These are phyloP conservation scores for Agaricales sp. DNA, from an alignment of 1,284 basidiomycete genomes.

Conservation along the genomic window DNA sequence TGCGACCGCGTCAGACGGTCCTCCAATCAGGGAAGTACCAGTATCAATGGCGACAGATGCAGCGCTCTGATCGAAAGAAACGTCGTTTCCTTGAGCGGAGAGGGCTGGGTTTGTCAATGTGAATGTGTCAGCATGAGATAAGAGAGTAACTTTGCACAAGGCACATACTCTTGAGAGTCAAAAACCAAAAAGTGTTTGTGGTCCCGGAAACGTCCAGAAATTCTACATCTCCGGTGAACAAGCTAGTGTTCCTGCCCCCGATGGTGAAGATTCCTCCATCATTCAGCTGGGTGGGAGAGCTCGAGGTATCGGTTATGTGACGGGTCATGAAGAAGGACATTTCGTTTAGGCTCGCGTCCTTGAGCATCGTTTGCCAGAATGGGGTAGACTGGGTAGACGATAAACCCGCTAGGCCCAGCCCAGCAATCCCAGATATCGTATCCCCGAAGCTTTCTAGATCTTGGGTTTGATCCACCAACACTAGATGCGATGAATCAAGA, in stretches of 20 bases:
- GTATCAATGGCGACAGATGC: conserved; percentile 45
- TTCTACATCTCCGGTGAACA: conserved; percentile 35
- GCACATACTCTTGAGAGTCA: conserved; percentile 13
- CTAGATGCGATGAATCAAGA: neutral
- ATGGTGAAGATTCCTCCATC: conserved; percentile 44
- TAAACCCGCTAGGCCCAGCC: conserved; percentile 36
- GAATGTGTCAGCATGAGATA: no score
- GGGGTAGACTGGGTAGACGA: conserved; percentile 33
- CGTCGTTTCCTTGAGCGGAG: no score
- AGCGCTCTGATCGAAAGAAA: no score
- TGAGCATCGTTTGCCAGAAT: conserved; percentile 42
- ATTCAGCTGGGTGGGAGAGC: conserved; percentile 17
- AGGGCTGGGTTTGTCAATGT: no score
- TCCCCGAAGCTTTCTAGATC: neutral
- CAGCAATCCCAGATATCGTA: conserved; percentile 35
- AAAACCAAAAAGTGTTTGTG: conserved; percentile 30
- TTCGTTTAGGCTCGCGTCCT: conserved; percentile 22
- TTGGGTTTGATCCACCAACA: neutral
- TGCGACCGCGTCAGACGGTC: conserved; percentile 28
- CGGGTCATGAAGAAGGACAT: conserved; percentile 33
- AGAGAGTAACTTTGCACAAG: no score
- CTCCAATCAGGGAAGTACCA: conserved; percentile 42
- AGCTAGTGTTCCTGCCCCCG: conserved; percentile 36
- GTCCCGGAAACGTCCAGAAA: conserved; percentile 28
- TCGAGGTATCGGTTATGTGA: conserved; percentile 22